phyloP scores from a whole-genome alignment of 331 rosid genomes.

The Erythrophleum ivorense region DNA sequence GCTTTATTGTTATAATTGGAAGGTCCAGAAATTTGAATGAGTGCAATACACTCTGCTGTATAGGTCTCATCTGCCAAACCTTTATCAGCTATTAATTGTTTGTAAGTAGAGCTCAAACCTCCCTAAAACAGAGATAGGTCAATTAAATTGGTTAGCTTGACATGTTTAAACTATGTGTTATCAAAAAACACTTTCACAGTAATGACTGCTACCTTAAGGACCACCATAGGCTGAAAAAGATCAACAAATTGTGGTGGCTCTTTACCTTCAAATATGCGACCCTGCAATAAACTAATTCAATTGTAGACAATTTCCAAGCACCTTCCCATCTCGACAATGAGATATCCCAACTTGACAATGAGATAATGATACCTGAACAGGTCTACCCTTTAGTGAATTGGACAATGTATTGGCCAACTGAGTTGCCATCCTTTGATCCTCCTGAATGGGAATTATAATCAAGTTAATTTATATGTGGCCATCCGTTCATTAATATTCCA shows the following conservation, averaged over 20 bases:
- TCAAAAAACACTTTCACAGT: neutral
- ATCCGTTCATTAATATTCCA: neutral
- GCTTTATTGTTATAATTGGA: slow-evolving; percentile 73
- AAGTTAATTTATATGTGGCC: slow-evolving; percentile 3
- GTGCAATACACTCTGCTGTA: slow-evolving; percentile 63
- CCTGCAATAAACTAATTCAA: slow-evolving; percentile 59
- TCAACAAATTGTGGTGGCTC: slow-evolving; percentile 90
- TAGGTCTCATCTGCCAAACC: slow-evolving; percentile 77
- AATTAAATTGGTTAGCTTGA: slow-evolving; percentile 22
- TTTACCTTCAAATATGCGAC: slow-evolving; percentile 86
- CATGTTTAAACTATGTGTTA: slow-evolving; percentile 19
- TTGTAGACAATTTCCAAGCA: slow-evolving; percentile 42
- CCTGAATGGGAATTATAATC: slow-evolving; percentile 59
- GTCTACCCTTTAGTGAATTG: slow-evolving; percentile 88
- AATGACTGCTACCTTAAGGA: slow-evolving; percentile 74
- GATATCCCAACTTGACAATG: slow-evolving; percentile 37
- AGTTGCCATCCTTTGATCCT: slow-evolving; percentile 76
- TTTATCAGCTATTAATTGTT: slow-evolving; percentile 59
- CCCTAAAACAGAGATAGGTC: slow-evolving; percentile 63
- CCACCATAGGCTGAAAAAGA: slow-evolving; percentile 89
- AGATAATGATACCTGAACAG: slow-evolving; percentile 78
- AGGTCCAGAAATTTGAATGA: slow-evolving; percentile 75
- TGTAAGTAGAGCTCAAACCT: slow-evolving; percentile 87
- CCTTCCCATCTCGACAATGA: slow-evolving; percentile 40
- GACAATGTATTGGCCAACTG: slow-evolving; percentile 68